Evolutionary conservation across 352 stramenopile species (phyloP), one percentile per base, ranked within the genome.

Genomic region (Phytophthora rubi): DNA sequence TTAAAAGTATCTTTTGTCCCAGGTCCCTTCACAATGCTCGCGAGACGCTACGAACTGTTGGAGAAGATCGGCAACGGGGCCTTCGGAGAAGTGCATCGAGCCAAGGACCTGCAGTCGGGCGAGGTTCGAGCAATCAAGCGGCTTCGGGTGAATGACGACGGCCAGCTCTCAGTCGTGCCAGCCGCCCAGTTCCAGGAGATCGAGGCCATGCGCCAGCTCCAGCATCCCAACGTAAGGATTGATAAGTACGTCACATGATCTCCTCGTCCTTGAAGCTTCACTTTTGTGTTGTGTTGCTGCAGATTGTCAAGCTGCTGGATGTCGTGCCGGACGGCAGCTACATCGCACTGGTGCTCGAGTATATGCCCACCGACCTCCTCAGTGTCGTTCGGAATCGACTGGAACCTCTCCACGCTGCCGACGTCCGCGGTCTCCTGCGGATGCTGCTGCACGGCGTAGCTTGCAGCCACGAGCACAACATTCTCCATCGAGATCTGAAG

Each of bases 401-500:
- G 45, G 47, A 77, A 60, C 60, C 63, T n/a, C 76, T 94, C 28
- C 66, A 66, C 0, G 30, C 76, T 47, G 59, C 73, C 16, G 80
- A 91, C 39, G 75, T 82, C 18, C 85, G 86, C 8, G 72, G 81
- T 0, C 73, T 95, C 10, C 54, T 95, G 62, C 77, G 76, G 21
- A 93, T 92, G 85, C 59, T 93, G 51, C 75, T 95, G 47, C 80
- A 83, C 6, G 88, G 73, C 1, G 79, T 93, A 8, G 76, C 83
- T 2, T 81, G 79, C 62, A 93, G 85, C 60, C 85, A 95, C 47
- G 55, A 77, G 3, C 75, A 78, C 70, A 69, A 76, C n/a, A 90
- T 93, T 45, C 45, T 93, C 33, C 88, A 93, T 54, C 78, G 88
- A 53, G 88, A 95, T 48, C 61, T 95, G 53, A 93, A 95, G 61